Percentiles rank a stretch among this genome's conserved stretches.
Evolutionary conservation across 257 asterid genomes (phyloP).

Genomic region (Fraxinus cuspidata): DNA sequence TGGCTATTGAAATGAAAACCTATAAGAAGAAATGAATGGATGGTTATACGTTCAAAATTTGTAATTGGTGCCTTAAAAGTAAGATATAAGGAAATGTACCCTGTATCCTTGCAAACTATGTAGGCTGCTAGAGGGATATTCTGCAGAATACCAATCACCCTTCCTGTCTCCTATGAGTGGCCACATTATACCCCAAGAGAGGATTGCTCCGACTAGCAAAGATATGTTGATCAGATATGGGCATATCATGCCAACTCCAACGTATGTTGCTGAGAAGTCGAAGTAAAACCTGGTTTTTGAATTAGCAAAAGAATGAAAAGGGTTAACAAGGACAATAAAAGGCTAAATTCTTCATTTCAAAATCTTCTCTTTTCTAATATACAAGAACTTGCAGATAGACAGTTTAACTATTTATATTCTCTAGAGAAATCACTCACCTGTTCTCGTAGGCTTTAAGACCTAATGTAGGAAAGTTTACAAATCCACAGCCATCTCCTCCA

Average conservation of each 20-base stretch:
- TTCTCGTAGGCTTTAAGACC: slow-evolving; percentile 82
- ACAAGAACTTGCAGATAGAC: slow-evolving; percentile 3
- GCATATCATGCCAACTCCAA: slow-evolving; percentile 98
- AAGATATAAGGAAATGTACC: background rate
- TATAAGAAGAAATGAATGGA: background rate
- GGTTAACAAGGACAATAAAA: background rate
- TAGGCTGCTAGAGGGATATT: background rate
- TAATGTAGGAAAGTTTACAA: slow-evolving; percentile 72
- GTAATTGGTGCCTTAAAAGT: background rate
- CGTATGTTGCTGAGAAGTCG: slow-evolving; percentile 92
- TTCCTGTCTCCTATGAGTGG: background rate
- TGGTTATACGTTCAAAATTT: background rate
- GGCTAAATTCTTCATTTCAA: background rate
- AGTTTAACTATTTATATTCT: background rate
- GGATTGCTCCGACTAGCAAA: slow-evolving; percentile 28
- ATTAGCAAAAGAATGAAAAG: background rate
- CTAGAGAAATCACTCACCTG: slow-evolving; percentile 38
- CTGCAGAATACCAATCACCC: slow-evolving; percentile 22
- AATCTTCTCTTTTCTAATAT: background rate
- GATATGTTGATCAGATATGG: slow-evolving; percentile 85
- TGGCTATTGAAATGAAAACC: background rate
- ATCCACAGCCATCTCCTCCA: slow-evolving; percentile 81
- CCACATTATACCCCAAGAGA: slow-evolving; percentile 1
- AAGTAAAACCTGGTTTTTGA: slow-evolving; percentile 68
- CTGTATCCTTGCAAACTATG: slow-evolving; percentile 1